Evolutionary conservation across 1,284 basidiomycete genomes (phyloP).

Genomic region (Lentinus polychrous): DNA sequence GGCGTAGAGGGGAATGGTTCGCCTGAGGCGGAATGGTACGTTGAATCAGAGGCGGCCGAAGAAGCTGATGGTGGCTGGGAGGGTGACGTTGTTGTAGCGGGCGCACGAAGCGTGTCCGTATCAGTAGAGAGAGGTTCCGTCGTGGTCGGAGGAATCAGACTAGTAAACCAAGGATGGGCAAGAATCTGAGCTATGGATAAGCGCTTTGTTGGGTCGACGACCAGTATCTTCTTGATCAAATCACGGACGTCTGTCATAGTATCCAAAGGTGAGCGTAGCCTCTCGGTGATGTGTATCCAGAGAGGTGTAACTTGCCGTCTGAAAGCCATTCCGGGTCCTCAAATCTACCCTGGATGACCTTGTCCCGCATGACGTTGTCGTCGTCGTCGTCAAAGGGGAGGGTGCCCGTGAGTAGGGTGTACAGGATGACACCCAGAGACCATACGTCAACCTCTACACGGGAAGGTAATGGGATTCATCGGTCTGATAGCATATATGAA

Average conservation of each 20-base stretch:
- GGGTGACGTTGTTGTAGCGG: constrained; percentile 18
- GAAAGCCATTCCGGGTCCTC: constrained; percentile 92
- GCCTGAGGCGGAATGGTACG: constrained; percentile 49
- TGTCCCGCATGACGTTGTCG: constrained; percentile 82
- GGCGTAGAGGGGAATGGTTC: constrained; percentile 45
- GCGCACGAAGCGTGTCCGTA: background rate
- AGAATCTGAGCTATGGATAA: constrained; percentile 83
- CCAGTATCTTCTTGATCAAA: constrained; percentile 75
- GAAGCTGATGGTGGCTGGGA: constrained; percentile 32
- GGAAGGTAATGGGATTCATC: constrained; percentile 17
- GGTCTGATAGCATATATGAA: constrained; percentile 19
- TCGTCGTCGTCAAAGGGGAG: constrained; percentile 98
- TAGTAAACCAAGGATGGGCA: constrained; percentile 81
- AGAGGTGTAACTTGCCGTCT: constrained; percentile 42
- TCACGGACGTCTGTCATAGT: constrained; percentile 66
- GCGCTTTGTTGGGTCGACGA: constrained; percentile 72
- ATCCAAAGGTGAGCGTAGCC: constrained; percentile 8
- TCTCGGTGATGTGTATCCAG: background rate
- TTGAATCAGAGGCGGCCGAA: constrained; percentile 43
- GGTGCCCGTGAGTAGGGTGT: constrained; percentile 88
- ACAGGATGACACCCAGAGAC: constrained; percentile 95
- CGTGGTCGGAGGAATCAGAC: constrained; percentile 22
- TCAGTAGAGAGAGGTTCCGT: constrained; percentile 21
- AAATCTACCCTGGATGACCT: constrained; percentile 84
- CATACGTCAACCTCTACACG: constrained; percentile 88